Percentiles rank a stretch among this genome's conserved stretches.
Conservation (phyloP, 768 basidiomycete genomes). For the Amanita muscaria region DNA sequence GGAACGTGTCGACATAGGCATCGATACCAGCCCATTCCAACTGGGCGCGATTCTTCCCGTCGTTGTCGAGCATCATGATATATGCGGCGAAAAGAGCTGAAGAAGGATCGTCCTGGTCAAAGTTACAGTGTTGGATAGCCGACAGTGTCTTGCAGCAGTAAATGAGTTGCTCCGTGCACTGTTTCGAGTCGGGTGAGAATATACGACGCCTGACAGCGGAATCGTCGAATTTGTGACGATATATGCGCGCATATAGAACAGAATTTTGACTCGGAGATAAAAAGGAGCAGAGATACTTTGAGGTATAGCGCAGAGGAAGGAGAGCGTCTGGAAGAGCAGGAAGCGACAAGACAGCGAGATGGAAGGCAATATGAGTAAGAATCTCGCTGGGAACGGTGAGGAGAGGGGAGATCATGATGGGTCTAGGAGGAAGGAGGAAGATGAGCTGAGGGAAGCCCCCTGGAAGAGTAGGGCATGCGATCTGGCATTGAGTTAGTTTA, state of each 20-base stretch:
- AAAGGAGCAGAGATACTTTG: conserved; percentile 25
- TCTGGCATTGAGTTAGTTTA: conserved; percentile 3
- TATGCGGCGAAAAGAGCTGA: conserved; percentile 38
- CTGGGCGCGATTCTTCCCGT: conserved; percentile 53
- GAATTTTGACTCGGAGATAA: conserved; percentile 23
- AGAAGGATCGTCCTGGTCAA: conserved; percentile 16
- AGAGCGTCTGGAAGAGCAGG: conserved; percentile 41
- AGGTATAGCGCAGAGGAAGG: conserved; percentile 40
- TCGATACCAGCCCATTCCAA: conserved; percentile 45
- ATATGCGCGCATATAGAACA: conserved; percentile 45
- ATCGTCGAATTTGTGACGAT: conserved; percentile 46
- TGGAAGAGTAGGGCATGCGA: conserved; percentile 1
- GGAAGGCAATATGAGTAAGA: conserved; percentile 44
- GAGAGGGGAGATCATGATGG: conserved; percentile 13
- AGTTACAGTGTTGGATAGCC: conserved; percentile 25
- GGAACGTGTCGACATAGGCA: conserved; percentile 34
- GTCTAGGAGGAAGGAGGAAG: not conserved
- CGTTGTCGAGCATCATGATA: conserved; percentile 57
- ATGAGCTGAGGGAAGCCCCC: not conserved
- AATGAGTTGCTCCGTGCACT: conserved; percentile 28
- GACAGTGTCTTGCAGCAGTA: conserved; percentile 31
- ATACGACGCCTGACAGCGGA: conserved; percentile 42
- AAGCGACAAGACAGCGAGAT: conserved; percentile 31
- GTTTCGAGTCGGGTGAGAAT: conserved; percentile 25
- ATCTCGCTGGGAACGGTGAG: conserved; percentile 32